Percentiles rank a stretch among this genome's conserved stretches.
These are phyloP conservation scores for Haplosporangium sp. DNA, from an alignment of 371 early-diverging fungal species.

Conservation along the genomic window DNA sequence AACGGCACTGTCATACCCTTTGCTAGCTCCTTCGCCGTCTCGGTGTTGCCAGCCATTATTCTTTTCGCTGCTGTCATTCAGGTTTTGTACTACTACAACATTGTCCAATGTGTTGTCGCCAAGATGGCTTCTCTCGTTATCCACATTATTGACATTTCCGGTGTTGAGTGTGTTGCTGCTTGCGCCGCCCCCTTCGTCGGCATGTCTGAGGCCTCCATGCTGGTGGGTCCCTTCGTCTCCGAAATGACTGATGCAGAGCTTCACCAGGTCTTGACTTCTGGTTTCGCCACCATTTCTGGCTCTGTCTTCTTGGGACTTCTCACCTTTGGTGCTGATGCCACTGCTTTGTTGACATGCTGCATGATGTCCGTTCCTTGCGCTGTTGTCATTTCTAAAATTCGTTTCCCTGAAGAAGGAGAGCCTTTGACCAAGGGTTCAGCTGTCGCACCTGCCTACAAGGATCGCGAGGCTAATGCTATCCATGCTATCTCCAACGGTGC, in stretches of 20 bases:
- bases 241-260: constrained; percentile 90
- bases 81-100: constrained; percentile 87
- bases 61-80: constrained; percentile 92
- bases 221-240: constrained; percentile 86
- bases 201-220: constrained; percentile 86
- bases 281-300: constrained; percentile 93
- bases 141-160: constrained; percentile 81
- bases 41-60: constrained; percentile 86
- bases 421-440: constrained; percentile 79
- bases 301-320: constrained; percentile 87
- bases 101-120: constrained; percentile 84
- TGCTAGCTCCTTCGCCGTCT: constrained; percentile 68
- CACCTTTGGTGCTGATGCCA: constrained; percentile 74
- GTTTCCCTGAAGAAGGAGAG: constrained; percentile 87
- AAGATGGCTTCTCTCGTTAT: constrained; percentile 79
- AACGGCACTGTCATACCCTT: constrained; percentile 49
- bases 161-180: constrained; percentile 91
- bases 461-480: constrained; percentile 79
- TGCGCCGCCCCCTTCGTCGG: constrained; percentile 89
- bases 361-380: constrained; percentile 95
- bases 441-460: constrained; percentile 68
- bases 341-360: constrained; percentile 83
- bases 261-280: constrained; percentile 92
- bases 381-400: constrained; percentile 86
- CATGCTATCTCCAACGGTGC: constrained; percentile 92